phyloP scores from a whole-genome alignment of 2,329 filamentous ascomycete genomes.

The Chrysosporium keratinophilum region DNA sequence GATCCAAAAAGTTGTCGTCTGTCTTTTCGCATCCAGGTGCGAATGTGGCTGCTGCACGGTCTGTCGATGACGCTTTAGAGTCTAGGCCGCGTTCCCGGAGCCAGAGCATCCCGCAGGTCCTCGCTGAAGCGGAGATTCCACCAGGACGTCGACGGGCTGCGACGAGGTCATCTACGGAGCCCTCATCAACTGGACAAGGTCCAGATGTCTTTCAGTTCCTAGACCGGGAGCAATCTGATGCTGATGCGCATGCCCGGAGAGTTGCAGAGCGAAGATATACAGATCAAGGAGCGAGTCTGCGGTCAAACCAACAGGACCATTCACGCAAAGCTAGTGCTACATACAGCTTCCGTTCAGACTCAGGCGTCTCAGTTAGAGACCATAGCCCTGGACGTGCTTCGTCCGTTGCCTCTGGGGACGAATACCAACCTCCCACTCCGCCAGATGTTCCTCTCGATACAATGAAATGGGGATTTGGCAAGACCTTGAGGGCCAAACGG shows the following conservation, averaged over 20 bases:
- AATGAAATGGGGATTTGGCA: conserved; percentile 22
- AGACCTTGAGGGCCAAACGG: background rate
- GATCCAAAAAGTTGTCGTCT: conserved; percentile 13
- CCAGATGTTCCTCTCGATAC: conserved; percentile 22
- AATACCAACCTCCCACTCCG: conserved; percentile 23
- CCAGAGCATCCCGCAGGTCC: conserved; percentile 6
- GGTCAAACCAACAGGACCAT: conserved; percentile 8
- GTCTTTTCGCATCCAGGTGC: conserved; percentile 4
- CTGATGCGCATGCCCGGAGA: background rate
- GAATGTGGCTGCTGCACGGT: background rate
- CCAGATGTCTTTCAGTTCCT: conserved; percentile 35
- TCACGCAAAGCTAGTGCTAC: conserved; percentile 17
- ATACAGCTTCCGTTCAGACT: conserved; percentile 26
- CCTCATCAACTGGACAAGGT: conserved; percentile 3
- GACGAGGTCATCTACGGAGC: conserved; percentile 10
- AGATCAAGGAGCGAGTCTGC: background rate
- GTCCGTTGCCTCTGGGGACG: conserved; percentile 24
- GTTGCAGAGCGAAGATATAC: conserved; percentile 1
- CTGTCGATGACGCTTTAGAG: conserved; percentile 9
- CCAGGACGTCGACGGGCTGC: conserved; percentile 7
- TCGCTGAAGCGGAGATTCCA: background rate
- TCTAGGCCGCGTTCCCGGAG: conserved; percentile 11
- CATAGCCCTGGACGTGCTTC: conserved; percentile 27
- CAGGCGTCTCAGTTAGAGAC: conserved; percentile 27
- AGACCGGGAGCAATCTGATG: conserved; percentile 19